Conservation (phyloP, 129 eudicot genomes). For the Tanacetum coccineum region DNA sequence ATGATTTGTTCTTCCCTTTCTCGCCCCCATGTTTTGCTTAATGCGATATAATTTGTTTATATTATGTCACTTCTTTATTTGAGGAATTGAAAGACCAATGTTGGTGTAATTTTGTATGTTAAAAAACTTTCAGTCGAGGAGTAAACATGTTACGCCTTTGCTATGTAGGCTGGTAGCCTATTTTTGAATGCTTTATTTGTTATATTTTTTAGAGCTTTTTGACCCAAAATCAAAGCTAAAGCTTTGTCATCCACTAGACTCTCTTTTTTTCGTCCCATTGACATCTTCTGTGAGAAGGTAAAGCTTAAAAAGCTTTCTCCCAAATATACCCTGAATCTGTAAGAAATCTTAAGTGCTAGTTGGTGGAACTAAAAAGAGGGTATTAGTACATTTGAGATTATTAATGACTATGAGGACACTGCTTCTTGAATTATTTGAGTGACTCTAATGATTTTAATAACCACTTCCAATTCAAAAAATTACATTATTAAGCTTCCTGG, state of each 20-base stretch:
- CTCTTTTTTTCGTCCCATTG: too few relatives aligned
- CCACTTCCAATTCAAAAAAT: neutral
- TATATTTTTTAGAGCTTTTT: too few relatives aligned
- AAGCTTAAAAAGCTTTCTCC: neutral
- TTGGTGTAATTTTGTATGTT: too few relatives aligned
- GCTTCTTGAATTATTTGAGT: neutral
- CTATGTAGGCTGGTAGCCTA: too few relatives aligned
- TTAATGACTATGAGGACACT: neutral
- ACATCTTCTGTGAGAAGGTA: too few relatives aligned
- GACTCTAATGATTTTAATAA: neutral
- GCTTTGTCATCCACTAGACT: too few relatives aligned
- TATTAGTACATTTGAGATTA: neutral
- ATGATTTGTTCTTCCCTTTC: neutral
- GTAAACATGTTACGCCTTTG: too few relatives aligned
- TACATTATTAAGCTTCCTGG: too few relatives aligned
- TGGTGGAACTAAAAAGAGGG: neutral
- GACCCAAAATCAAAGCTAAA: neutral
- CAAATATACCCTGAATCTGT: neutral
- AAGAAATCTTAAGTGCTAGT: neutral
- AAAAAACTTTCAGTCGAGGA: too few relatives aligned
- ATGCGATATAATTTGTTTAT: neutral
- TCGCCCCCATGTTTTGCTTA: neutral
- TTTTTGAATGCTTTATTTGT: too few relatives aligned
- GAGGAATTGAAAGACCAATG: too few relatives aligned
- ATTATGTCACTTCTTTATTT: neutral